phyloP scores from a whole-genome alignment of 768 basidiomycete species.

The Zangia roseola region DNA sequence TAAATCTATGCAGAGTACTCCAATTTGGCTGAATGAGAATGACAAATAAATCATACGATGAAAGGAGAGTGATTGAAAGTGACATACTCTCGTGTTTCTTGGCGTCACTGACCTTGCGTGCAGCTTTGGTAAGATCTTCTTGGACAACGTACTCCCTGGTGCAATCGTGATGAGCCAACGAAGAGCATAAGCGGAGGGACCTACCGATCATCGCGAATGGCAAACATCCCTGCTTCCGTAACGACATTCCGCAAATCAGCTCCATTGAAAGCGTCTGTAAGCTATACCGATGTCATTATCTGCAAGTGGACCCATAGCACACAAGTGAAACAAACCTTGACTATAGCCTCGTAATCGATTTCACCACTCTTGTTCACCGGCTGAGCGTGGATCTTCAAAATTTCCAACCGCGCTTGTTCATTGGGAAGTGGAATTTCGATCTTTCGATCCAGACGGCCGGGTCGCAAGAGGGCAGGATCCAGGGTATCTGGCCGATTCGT shows the following conservation, averaged over 20 bases:
- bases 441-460: constrained; percentile 94
- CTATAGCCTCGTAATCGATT: constrained; percentile 97
- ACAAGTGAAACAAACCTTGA: constrained; percentile 59
- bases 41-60: neutral
- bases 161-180: neutral
- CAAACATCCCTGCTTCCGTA: constrained; percentile 97
- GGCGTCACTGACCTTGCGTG: constrained; percentile 90
- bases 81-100: constrained; percentile 96
- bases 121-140: constrained; percentile 95
- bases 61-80: neutral
- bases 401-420: constrained; percentile 93
- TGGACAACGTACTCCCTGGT: constrained; percentile 84
- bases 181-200: constrained; percentile 18
- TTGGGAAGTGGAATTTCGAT: constrained; percentile 98
- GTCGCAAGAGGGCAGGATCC: constrained; percentile 94
- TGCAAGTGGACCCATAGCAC: neutral
- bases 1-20: constrained; percentile 41
- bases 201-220: constrained; percentile 91
- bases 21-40: constrained; percentile 35
- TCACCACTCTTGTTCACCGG: constrained; percentile 95
- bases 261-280: constrained; percentile 93
- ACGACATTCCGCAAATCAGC: constrained; percentile 95
- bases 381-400: constrained; percentile 94
- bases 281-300: constrained; percentile 37
- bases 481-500: constrained; percentile 98